Base-by-base conservation (phyloP, 371 early-diverging fungal species). In the Mycotypha africana region DNA sequence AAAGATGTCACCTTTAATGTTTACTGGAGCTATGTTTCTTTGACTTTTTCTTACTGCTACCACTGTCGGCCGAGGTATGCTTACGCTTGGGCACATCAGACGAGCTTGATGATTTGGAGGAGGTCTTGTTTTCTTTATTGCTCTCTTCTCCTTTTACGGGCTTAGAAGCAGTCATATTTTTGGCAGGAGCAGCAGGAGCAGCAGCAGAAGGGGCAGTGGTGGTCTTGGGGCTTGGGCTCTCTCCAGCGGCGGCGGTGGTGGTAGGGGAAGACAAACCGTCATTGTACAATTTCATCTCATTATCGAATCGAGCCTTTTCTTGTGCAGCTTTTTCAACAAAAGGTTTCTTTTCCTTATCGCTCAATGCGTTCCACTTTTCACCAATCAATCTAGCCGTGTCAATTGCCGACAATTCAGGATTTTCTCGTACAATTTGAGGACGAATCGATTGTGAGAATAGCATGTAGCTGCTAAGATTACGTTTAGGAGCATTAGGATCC, bases 401-500 rank as follows among this genome's bases (percentile, higher is more conserved):
- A 20, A 31, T 19, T 34, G 62, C 53, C n/a, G 28, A 33, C 20
- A 50, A 21, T 1, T 78, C 73, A 35, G 91, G 90, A 76, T 91
- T 78, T 41, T 85, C 74, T 25, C 60, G 67, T 58, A 80, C 71
- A 42, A 91, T 76, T 34, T 62, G 51, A 22, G 76, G 62, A 48
- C 93, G 78, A 51, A 77, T 68, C 38, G 79, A 88, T 60, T 80
- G 79, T 6, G 83, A 79, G 65, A 84, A 91, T 61, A 82, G 67
- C 72, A 92, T 79, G 70, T 86, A 92, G 11, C 89, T 83, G 14
- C 85, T 78, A 51, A 85, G 69, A 9, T 81, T 78, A 51, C 84
- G 78, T 69, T 93, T 93, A 74, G 92, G 92, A 20, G 82, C 85
- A 45, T 68, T 76, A 38, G 81, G 73, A 67, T 83, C 84, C 60